Evolutionary conservation across 495 filamentous ascomycete species (phyloP), one percentile per base, ranked within the genome.

Genomic region (Penicillium lividum): DNA sequence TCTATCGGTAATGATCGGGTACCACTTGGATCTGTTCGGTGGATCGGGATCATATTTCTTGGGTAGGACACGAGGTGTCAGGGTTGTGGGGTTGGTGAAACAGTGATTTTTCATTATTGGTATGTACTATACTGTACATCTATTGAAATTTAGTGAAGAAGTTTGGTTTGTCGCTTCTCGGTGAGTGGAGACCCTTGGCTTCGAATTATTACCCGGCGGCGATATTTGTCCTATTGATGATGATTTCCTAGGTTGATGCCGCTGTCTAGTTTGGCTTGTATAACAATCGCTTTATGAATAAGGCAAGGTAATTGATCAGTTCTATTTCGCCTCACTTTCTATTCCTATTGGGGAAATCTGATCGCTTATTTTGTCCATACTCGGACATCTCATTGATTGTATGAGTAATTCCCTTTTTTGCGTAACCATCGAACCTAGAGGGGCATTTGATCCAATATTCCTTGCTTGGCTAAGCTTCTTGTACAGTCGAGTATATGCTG

Each of bases 1-100:
- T 27, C 30, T 33, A 36, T 49, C 46, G 46, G 46, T 27, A n/a
- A 52, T 40, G 34, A 38, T 52, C 49, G 49, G 49, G 49, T 52
- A 52, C 25, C 49, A 52, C 49, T 25, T 16, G 15, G 40, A 16
- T 36, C 27, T 49, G 46, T 16, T 52, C 49, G 47, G 49, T 40
- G 31, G 49, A 52, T 51, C 48, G 45, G 45, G 25, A 47, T 52
- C 49, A 27, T 16, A 52, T 52, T 16, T 36, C 31, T 31, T 31
- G 25, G 3, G 11, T 27, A 22, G 46, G 28, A 49, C 46, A 49
- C 46, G 46, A 49, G 46, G 46, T 49, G 44, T 4, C 42, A 22
- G 25, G 18, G 25, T 22, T 22, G 1, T 22, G 3, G 10, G 46
- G 27, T 49, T 47, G 13, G 27, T 30, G 46, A 4, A 16, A 40